These are phyloP conservation scores for Torulaspora pretoriensis DNA, from an alignment of 1,139 yeast genomes.

Conservation along the genomic window DNA sequence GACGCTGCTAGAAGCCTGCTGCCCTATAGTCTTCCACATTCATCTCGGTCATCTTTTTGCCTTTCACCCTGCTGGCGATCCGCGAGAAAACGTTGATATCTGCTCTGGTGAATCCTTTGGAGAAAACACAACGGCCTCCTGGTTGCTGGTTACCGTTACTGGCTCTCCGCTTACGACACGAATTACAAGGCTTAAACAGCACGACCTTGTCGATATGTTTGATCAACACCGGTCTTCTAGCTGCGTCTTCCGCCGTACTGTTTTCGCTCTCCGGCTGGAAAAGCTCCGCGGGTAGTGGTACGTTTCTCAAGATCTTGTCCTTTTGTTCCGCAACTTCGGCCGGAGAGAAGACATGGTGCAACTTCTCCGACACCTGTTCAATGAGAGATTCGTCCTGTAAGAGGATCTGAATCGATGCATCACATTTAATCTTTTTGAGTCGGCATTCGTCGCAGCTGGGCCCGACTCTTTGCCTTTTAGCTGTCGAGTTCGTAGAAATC, in stretches of 20 bases:
- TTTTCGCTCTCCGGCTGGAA: background rate
- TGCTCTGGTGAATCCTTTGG: constrained; percentile 33
- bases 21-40: constrained; percentile 27
- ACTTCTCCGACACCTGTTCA: constrained; percentile 17
- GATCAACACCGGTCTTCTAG: constrained; percentile 14
- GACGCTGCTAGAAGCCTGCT: constrained; percentile 24
- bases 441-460: constrained; percentile 75
- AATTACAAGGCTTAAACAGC: constrained; percentile 30
- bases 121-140: constrained; percentile 22
- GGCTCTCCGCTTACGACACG: constrained; percentile 26
- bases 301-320: constrained; percentile 14
- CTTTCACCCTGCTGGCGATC: constrained; percentile 18
- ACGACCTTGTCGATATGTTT: constrained; percentile 34
- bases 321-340: constrained; percentile 15
- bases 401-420: constrained; percentile 51
- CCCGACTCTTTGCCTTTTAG: constrained; percentile 60
- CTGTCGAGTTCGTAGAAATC: constrained; percentile 1
- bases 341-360: constrained; percentile 19
- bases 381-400: constrained; percentile 24
- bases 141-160: constrained; percentile 3
- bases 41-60: constrained; percentile 26
- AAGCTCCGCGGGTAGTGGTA: constrained; percentile 8
- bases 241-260: background rate
- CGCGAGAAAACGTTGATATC: constrained; percentile 31
- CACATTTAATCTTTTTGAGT: constrained; percentile 68